These are phyloP conservation scores for Yarrowia hollandica DNA, from an alignment of 805 yeast species.

Conservation along the genomic window DNA sequence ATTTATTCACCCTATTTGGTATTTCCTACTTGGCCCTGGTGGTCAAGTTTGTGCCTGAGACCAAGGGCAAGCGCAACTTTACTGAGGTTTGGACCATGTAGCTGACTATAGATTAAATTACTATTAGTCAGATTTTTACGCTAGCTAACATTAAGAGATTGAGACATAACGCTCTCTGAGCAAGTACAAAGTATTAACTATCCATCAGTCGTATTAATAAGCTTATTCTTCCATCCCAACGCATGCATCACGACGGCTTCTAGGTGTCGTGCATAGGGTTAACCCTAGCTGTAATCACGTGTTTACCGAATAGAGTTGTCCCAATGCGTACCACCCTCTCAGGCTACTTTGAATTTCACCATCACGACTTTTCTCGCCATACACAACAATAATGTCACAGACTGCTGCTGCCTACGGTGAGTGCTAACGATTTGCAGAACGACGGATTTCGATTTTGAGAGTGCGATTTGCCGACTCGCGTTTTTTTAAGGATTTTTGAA, in stretches of 20 bases:
- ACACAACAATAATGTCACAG: slow-evolving; percentile 46
- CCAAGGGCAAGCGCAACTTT: slow-evolving; percentile 62
- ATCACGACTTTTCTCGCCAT: slow-evolving; percentile 29
- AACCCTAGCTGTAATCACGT: slow-evolving; percentile 3
- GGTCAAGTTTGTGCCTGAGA: slow-evolving; percentile 62
- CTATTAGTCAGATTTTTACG: too few relatives aligned
- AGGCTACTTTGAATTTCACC: slow-evolving; percentile 28
- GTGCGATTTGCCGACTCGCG: not conserved
- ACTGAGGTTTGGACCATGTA: slow-evolving; percentile 63
- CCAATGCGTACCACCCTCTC: slow-evolving; percentile 18
- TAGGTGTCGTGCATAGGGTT: slow-evolving; percentile 23
- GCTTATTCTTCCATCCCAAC: not conserved
- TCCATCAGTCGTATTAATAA: too few relatives aligned
- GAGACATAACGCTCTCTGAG: too few relatives aligned
- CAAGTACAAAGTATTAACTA: too few relatives aligned
- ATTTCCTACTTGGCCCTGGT: slow-evolving; percentile 46
- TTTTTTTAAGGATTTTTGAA: not conserved
- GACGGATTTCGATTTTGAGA: slow-evolving; percentile 17
- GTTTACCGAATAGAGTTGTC: slow-evolving; percentile 13
- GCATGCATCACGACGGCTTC: not conserved
- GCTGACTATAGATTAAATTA: too few relatives aligned
- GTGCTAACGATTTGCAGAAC: slow-evolving; percentile 25
- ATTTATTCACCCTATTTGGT: slow-evolving; percentile 50
- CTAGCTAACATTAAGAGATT: too few relatives aligned
- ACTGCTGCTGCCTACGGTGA: slow-evolving; percentile 80